Base-by-base conservation (phyloP, 768 basidiomycete genomes). In the Hortiboletus flavorubellus region DNA sequence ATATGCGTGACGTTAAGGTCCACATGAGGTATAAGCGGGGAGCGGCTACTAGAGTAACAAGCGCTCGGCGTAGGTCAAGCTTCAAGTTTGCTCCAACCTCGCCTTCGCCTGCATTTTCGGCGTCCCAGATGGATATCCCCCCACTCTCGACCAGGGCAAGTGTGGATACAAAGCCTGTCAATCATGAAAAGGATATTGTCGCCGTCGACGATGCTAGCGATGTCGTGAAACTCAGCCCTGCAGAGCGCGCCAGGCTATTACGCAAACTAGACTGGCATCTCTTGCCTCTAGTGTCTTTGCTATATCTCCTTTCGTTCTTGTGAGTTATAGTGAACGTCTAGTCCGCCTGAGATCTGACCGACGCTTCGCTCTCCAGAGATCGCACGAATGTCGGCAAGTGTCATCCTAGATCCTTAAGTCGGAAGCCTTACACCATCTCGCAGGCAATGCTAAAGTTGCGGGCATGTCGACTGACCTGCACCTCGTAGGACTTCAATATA, bases 231-330 rank as follows among this genome's bases (percentile, higher is more conserved):
- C 38, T 65, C 40, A 47, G 33, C 21, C 55, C 58, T 23, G 26
- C 46, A 33, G 65, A 71, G 46, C 69, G 65, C 29, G 56, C 64
- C 2, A 68, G 59, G 54, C 45, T 71, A 8, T 56, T 79, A 43
- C 68, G 76, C 26, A 80, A 79, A 60, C 58, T 80, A 31, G 78
- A 80, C 58, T 63, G 67, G 55, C 76, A 79, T 55, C 59, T 80
- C 23, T 59, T 80, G 46, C 77, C 78, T 8, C 69, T 79, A 46
- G 72, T 79, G 37, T 77, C 76, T 6, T 53, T 78, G 37, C 61
- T 80, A 11, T 79, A 78, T 53, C 65, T 80, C 39, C 67, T 78
- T 47, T 78, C 76, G 8, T 80, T 79, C 60, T 62, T 80, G 75
- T 78, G 56, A 68, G 77, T 72, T 46, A 5, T 26, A 2, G 8